Evolutionary conservation across 176 grass and related monocot genomes (phyloP), one percentile per base, ranked within the genome.

Genomic region (Triticum monococcum): DNA sequence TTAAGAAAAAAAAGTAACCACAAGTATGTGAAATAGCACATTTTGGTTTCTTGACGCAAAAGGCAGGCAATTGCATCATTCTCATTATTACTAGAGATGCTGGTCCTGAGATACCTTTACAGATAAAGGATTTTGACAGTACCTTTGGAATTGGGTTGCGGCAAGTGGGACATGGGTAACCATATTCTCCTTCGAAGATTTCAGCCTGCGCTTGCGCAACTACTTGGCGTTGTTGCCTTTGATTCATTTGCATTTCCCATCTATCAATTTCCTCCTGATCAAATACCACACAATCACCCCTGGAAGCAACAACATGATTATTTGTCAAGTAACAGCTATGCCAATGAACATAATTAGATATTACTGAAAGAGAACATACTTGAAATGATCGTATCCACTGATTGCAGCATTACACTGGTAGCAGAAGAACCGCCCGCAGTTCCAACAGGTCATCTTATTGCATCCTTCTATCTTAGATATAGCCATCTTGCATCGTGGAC

Each of bases 351-450:
- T 30, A 81, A 81, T 33, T 77, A 43, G 12, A 65, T 23, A 87
- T 59, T 66, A 63, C 64, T 56, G 72, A 64, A 78, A 63, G 41
- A 57, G 20, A 84, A 90, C 72, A 30, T 54, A 90, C 94, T 72
- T 90, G 80, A 97, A 93, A 97, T 97, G 94, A 5, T 97, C 94
- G 88, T 93, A 97, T 59, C 92, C 94, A 64, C 82, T 85, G 88
- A 97, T 97, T 25, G 69, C 70, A 65, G 59, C 72, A 56, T 97
- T 97, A 78, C 94, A 97, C 62, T 87, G 89, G 77, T 97, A 97
- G 86, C 94, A 97, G 63, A 97, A 97, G 60, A 41, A 90, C 65
- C 88, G 69, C 12, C 84, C 60, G 37, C 94, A 97, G 36, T 97
- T 97, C 35, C 45, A 7, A 60, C 94, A 97, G 4, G 80, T 40